These are phyloP conservation scores for Sonneratia alba DNA, from an alignment of 345 rosid genomes.

Conservation along the genomic window DNA sequence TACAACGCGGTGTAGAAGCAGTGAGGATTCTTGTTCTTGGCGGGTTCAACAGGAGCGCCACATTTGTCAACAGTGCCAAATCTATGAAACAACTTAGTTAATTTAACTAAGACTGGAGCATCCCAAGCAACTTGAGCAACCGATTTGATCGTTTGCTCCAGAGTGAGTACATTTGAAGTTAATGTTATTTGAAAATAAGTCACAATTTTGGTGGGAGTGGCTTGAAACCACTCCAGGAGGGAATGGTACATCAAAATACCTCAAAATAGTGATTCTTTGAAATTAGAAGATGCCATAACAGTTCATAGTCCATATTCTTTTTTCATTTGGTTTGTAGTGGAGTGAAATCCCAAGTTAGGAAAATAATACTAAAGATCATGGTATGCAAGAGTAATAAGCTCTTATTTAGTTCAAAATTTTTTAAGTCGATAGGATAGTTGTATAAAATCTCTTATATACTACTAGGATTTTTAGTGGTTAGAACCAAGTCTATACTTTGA, in stretches of 20 bases:
- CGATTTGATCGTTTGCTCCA: background rate
- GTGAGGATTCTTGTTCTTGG: conserved; percentile 56
- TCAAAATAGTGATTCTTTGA: background rate
- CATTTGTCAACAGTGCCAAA: conserved; percentile 64
- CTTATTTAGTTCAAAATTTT: too few species aligned
- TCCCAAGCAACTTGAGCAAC: background rate
- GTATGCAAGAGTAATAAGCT: too few species aligned
- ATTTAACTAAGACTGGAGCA: conserved; percentile 1
- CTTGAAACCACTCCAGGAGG: background rate
- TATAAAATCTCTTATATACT: too few species aligned
- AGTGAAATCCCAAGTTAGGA: too few species aligned
- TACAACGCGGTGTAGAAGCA: conserved; percentile 60
- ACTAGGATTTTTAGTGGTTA: too few species aligned
- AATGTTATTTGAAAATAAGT: background rate
- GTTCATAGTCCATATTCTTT: background rate
- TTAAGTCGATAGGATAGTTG: too few species aligned
- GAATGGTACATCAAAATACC: background rate
- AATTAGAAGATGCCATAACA: background rate
- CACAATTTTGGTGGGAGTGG: background rate
- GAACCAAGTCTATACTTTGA: too few species aligned
- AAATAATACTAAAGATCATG: too few species aligned
- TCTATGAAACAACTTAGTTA: conserved; percentile 48
- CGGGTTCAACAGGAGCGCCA: conserved; percentile 78
- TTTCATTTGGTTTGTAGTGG: background rate
- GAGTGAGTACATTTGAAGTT: background rate